These are phyloP conservation scores for Blepharisma undulans DNA, from an alignment of 169 alveolate species.

Conservation along the genomic window DNA sequence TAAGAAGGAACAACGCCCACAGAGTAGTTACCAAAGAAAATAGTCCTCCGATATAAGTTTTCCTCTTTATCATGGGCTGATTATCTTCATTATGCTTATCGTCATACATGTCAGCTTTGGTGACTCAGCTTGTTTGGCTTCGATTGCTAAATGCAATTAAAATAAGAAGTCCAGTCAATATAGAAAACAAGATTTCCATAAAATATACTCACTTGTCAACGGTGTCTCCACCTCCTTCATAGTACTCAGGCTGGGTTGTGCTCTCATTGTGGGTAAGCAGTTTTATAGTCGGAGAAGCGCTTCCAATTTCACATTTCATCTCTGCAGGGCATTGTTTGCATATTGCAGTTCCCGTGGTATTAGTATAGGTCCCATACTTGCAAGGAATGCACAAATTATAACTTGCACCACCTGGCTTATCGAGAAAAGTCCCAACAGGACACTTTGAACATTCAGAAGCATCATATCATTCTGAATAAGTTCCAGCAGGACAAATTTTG, in stretches of 20 bases:
- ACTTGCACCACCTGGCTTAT: background rate
- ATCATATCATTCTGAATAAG: background rate
- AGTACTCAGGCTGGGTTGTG: background rate
- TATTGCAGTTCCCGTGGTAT: background rate
- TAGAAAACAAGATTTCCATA: no score
- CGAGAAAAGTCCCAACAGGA: background rate
- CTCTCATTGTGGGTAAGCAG: no score
- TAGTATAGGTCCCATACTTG: background rate
- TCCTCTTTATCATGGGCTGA: background rate
- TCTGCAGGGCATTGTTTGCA: background rate
- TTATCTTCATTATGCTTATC: background rate
- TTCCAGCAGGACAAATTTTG: background rate
- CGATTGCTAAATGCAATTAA: no score
- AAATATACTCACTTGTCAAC: no score
- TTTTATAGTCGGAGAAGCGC: background rate
- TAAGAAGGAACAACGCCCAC: background rate
- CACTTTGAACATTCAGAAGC: background rate
- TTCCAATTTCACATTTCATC: background rate
- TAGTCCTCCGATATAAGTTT: conserved; percentile 35
- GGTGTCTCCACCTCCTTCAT: no score
- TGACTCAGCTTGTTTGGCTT: background rate
- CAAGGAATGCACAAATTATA: background rate
- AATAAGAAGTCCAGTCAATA: no score
- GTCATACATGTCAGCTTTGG: background rate
- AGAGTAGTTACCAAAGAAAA: background rate